phyloP scores from a whole-genome alignment of 306 rosid genomes.

The Hippophae gyantsensis region DNA sequence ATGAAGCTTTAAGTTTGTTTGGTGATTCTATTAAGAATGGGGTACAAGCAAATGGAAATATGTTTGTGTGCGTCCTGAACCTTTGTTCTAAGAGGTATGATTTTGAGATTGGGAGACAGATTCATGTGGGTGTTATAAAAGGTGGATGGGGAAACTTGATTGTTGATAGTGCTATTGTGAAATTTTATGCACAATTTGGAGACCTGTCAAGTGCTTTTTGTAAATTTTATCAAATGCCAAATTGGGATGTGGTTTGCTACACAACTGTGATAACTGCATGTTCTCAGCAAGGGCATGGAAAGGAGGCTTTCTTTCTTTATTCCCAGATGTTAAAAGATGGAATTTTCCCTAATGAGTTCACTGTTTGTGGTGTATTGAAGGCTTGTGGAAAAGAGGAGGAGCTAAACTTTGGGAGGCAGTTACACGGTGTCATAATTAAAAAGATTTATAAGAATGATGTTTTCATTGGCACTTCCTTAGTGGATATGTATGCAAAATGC shows the following conservation, averaged over 20 bases:
- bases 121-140: slow-evolving; percentile 64
- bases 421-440: slow-evolving; percentile 66
- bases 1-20: slow-evolving; percentile 58
- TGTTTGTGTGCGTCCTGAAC: slow-evolving; percentile 75
- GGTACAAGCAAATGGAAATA: slow-evolving; percentile 48
- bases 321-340: slow-evolving; percentile 56
- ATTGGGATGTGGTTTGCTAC: slow-evolving; percentile 73
- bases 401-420: slow-evolving; percentile 56
- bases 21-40: slow-evolving; percentile 31
- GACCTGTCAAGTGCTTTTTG: slow-evolving; percentile 46
- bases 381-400: slow-evolving; percentile 71
- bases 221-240: slow-evolving; percentile 49
- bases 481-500: slow-evolving; percentile 90
- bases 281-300: slow-evolving; percentile 65
- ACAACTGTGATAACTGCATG: slow-evolving; percentile 82
- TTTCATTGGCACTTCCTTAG: slow-evolving; percentile 67
- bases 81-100: slow-evolving; percentile 51
- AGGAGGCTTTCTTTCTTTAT: slow-evolving; percentile 48
- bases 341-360: slow-evolving; percentile 64
- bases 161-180: slow-evolving; percentile 53
- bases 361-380: slow-evolving; percentile 65
- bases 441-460: slow-evolving; percentile 55
- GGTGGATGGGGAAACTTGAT: slow-evolving; percentile 58
- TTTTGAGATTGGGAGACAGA: slow-evolving; percentile 57
- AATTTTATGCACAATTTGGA: slow-evolving; percentile 67